Base-by-base conservation (phyloP, 306 rosid genomes). In the Bauhinia variegata region DNA sequence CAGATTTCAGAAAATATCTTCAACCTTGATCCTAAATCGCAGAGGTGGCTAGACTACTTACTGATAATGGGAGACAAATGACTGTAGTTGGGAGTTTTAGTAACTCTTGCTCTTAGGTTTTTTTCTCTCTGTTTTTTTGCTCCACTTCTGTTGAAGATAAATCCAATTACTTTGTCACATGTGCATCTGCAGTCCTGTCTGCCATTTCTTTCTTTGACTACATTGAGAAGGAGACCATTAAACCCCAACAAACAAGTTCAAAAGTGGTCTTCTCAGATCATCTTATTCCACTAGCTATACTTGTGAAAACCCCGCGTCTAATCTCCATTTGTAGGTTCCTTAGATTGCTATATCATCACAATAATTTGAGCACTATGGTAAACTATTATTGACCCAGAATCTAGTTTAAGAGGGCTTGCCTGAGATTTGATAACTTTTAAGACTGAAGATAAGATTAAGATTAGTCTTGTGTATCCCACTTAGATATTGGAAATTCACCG, bases 121-220 rank as follows among this genome's bases (percentile, higher is more conserved):
- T 36, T 36, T n/a, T n/a, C n/a, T n/a, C n/a, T n/a, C n/a, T n/a
- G 5, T 23, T 23, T 23, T 62, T 51, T 51, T 46, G 42, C 62
- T 69, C 75, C 82, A 74, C 82, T 75, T 71, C 57, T 34, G 75
- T 49, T 53, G 14, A 69, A 79, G 70, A 77, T 54, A 52, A 36
- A 72, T 31, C 49, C 66, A 54, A 72, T 54, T 15, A 72, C 43
- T 19, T 52, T 54, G 4, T 66, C 71, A 63, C 74, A 43, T 74
- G 68, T 73, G 48, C 18, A 53, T 38, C 54, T 34, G 34, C 41
- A 59, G 54, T 64, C 62, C n/a, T 84, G 88, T 82, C 86, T 75
- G 75, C 88, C 90, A 80, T 79, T 85, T 71, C 49, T 5, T 18
- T 2, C 16, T 34, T 56, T 56, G 60, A 51, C 14, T 56, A 23